Evolutionary conservation across 2,329 filamentous ascomycete species (phyloP).

Genomic region (Exophiala sp.): DNA sequence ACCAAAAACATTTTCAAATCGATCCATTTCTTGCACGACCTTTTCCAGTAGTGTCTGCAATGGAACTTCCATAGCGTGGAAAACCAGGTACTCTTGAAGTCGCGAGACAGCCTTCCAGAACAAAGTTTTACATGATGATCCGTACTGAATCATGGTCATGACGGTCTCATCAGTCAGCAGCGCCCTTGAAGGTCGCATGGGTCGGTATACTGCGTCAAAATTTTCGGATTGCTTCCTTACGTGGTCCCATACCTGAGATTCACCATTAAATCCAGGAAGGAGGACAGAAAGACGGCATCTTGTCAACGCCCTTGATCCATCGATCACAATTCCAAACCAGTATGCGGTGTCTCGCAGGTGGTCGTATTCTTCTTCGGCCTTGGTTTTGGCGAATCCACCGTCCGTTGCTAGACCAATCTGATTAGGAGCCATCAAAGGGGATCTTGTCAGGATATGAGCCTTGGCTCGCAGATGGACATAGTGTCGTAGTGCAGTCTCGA

Average conservation of each 20-base stretch:
- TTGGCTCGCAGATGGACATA: too few relatives aligned
- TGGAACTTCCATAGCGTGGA: not conserved
- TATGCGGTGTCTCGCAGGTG: slow-evolving; percentile 11
- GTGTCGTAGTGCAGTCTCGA: too few relatives aligned
- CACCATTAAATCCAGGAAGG: slow-evolving; percentile 3
- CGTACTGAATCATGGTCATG: slow-evolving; percentile 4
- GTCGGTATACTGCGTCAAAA: not conserved
- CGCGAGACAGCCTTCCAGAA: slow-evolving; percentile 8
- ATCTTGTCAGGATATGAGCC: too few relatives aligned
- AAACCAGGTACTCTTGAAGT: slow-evolving; percentile 5
- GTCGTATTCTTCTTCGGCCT: not conserved
- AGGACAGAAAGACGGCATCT: slow-evolving; percentile 9
- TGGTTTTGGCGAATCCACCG: too few relatives aligned
- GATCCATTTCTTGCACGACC: too few relatives aligned
- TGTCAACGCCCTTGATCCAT: slow-evolving; percentile 2
- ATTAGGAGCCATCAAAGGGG: too few relatives aligned
- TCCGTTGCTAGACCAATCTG: too few relatives aligned
- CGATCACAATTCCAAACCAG: slow-evolving; percentile 12
- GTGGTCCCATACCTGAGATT: slow-evolving; percentile 4
- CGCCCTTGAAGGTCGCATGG: not conserved
- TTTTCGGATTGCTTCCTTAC: not conserved
- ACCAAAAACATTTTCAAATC: not conserved
- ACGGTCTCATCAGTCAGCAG: slow-evolving; percentile 5
- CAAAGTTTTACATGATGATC: slow-evolving; percentile 6
- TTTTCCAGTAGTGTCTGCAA: too few relatives aligned